A percentile compares a stretch with the other conserved stretches of the same genome.
Conservation (phyloP, 1,284 basidiomycete genomes). For the Mycena citricolor region DNA sequence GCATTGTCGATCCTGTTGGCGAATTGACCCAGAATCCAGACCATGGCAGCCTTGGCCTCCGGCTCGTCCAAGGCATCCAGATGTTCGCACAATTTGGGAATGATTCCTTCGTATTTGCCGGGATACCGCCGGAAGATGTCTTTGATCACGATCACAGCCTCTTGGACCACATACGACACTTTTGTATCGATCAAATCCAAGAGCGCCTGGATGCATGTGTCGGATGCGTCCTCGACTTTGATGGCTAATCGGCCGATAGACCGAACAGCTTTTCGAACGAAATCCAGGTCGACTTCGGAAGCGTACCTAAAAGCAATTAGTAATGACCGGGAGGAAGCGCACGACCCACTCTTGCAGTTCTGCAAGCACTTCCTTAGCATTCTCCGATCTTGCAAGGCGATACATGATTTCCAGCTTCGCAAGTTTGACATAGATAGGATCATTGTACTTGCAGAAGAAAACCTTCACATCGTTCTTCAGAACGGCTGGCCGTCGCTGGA, state of each 20-base stretch:
- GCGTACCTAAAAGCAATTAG: constrained; percentile 69
- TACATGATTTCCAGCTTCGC: constrained; percentile 99
- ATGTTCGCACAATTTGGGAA: constrained; percentile 89
- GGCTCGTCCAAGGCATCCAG: constrained; percentile 93
- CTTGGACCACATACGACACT: constrained; percentile 96
- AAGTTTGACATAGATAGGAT: constrained; percentile 98
- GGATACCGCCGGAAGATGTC: constrained; percentile 98
- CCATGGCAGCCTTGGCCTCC: constrained; percentile 94
- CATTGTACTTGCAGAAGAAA: constrained; percentile 99
- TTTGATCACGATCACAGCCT: constrained; percentile 96
- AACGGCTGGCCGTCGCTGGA: constrained; percentile 90
- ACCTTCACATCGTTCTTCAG: constrained; percentile 97
- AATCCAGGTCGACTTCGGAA: constrained; percentile 97
- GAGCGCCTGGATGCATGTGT: constrained; percentile 86
- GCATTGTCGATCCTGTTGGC: constrained; percentile 95
- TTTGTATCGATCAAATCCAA: constrained; percentile 90
- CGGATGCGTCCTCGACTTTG: constrained; percentile 90
- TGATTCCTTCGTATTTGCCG: constrained; percentile 94
- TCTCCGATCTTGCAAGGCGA: constrained; percentile 87
- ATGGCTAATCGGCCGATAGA: constrained; percentile 96
- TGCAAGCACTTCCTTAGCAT: constrained; percentile 87
- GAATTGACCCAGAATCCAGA: constrained; percentile 99
- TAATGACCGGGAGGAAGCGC: constrained; percentile 11
- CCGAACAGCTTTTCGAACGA: constrained; percentile 95
- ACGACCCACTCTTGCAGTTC: constrained; percentile 87